Evolutionary conservation across 192 early-diverging fungal species (phyloP).

Genomic region (Coemansia sp.): DNA sequence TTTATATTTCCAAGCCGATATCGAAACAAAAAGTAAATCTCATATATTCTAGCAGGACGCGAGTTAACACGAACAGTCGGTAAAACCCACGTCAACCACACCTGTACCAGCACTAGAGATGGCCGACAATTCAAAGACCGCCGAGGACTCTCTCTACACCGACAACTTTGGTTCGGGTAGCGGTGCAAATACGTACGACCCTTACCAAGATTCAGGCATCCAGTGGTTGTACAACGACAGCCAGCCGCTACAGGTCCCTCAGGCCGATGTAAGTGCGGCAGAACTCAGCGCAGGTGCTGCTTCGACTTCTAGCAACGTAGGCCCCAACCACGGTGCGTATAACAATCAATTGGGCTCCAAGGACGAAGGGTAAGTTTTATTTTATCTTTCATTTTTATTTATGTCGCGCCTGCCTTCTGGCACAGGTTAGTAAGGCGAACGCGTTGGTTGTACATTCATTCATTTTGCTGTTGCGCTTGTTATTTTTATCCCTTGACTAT

Average conservation of each 20-base stretch:
- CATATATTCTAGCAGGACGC: neutral
- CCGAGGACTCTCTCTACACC: constrained; percentile 35
- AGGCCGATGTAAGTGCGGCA: constrained; percentile 1
- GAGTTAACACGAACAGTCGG: neutral
- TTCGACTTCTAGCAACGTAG: neutral
- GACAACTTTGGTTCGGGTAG: constrained; percentile 7
- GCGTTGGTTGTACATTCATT: constrained; percentile 19
- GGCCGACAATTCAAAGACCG: constrained; percentile 18
- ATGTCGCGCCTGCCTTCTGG: constrained; percentile 5
- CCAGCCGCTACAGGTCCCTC: constrained; percentile 25
- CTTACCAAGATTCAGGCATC: constrained; percentile 16
- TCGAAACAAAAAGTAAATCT: neutral
- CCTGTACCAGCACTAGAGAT: constrained; percentile 8
- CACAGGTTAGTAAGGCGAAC: neutral
- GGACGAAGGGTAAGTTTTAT: constrained; percentile 49
- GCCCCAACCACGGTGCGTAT: neutral
- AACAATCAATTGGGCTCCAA: constrained; percentile 11
- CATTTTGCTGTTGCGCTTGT: constrained; percentile 6
- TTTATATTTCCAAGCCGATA: neutral
- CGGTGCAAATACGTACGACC: constrained; percentile 10
- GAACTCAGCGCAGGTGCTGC: constrained; percentile 6
- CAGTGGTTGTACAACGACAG: constrained; percentile 49
- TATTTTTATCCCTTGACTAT: neutral
- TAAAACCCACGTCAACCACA: neutral
- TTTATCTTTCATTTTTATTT: constrained; percentile 11